phyloP scores from a whole-genome alignment of 345 rosid genomes.

The Gossypium anomalum region DNA sequence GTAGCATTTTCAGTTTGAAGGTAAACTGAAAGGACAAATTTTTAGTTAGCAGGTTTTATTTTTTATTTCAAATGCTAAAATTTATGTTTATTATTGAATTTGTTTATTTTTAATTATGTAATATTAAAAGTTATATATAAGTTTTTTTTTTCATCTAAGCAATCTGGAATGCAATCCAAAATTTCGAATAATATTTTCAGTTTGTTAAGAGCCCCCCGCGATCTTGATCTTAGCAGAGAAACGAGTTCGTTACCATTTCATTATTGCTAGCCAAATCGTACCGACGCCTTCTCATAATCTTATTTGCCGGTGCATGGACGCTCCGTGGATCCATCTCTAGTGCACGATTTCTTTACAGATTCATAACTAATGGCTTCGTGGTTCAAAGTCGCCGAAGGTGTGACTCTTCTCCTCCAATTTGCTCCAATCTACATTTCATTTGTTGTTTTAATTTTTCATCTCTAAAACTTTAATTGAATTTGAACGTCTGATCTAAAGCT shows the following conservation, averaged over 20 bases:
- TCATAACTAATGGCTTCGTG: conserved; percentile 72
- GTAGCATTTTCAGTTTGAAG: too few relatives aligned
- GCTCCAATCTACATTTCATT: not conserved
- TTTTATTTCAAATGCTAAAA: too few relatives aligned
- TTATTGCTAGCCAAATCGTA: conserved; percentile 10
- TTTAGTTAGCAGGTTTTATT: too few relatives aligned
- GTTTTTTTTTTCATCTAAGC: not conserved
- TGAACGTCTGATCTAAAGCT: conserved; percentile 3
- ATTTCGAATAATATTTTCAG: not conserved
- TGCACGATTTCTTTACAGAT: conserved; percentile 20
- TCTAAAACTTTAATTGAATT: not conserved
- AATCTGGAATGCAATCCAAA: not conserved
- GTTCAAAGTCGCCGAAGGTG: conserved; percentile 99
- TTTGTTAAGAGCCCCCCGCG: not conserved
- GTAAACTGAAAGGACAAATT: too few relatives aligned
- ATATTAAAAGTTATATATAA: too few relatives aligned
- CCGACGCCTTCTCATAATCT: conserved; percentile 15
- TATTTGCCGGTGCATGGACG: conserved; percentile 39
- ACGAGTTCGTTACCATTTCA: not conserved
- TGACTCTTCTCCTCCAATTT: conserved; percentile 11
- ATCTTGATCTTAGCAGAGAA: not conserved
- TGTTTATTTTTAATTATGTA: too few relatives aligned
- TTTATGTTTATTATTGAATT: too few relatives aligned
- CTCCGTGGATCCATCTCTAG: conserved; percentile 31
- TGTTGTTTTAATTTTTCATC: not conserved